These are phyloP conservation scores for Vitis cinerea DNA, from an alignment of 164 flowering plant genomes.

Conservation along the genomic window DNA sequence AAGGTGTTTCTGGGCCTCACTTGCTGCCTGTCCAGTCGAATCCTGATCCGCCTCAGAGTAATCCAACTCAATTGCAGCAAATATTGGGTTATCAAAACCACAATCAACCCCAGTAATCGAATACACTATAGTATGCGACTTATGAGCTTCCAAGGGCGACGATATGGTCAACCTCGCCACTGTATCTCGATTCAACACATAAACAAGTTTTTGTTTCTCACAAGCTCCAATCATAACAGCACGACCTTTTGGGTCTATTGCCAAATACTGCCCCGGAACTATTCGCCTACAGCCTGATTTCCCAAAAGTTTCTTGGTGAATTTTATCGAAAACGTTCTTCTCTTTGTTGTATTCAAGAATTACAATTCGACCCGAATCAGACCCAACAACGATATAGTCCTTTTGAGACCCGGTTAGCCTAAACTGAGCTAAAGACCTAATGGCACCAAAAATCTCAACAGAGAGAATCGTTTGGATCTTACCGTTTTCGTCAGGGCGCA, in stretches of 20 bases:
- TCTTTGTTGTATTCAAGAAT: slow-evolving; percentile 88
- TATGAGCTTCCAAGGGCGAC: slow-evolving; percentile 92
- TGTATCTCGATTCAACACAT: slow-evolving; percentile 91
- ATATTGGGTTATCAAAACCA: slow-evolving; percentile 94
- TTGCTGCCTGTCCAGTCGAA: slow-evolving; percentile 84
- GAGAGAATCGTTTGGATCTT: slow-evolving; percentile 86
- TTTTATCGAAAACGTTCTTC: slow-evolving; percentile 75
- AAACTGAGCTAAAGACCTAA: slow-evolving; percentile 83
- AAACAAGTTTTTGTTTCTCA: slow-evolving; percentile 97
- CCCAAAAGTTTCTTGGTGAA: slow-evolving; percentile 95
- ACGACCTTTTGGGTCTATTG: slow-evolving; percentile 91
- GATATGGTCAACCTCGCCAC: slow-evolving; percentile 92
- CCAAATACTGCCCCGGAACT: slow-evolving; percentile 90
- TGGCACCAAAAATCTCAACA: slow-evolving; percentile 83
- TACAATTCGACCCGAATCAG: slow-evolving; percentile 92
- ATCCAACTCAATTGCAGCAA: slow-evolving; percentile 97
- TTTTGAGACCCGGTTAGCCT: slow-evolving; percentile 88
- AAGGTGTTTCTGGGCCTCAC: slow-evolving; percentile 91
- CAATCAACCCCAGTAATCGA: slow-evolving; percentile 91
- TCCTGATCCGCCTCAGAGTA: slow-evolving; percentile 97
- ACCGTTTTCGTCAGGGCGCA: slow-evolving; percentile 91
- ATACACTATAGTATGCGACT: slow-evolving; percentile 78
- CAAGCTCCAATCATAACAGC: slow-evolving; percentile 96
- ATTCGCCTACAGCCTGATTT: slow-evolving; percentile 93
- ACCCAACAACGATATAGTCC: slow-evolving; percentile 91